Conservation (phyloP, 2,329 filamentous ascomycete species). For the Hirsutella thompsonii region DNA sequence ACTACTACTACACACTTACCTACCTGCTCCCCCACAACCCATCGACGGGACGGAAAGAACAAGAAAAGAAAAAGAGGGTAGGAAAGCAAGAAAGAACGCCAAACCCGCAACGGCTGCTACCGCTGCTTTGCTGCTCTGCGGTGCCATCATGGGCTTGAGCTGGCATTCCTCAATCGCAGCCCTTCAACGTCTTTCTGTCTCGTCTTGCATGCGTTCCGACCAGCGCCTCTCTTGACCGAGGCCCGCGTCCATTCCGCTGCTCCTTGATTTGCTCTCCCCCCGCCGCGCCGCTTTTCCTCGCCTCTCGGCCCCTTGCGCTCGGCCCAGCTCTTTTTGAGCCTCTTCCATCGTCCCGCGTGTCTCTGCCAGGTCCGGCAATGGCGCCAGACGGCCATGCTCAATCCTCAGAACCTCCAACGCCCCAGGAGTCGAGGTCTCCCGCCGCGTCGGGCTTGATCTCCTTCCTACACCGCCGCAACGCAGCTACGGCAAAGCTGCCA, state of each 20-base stretch:
- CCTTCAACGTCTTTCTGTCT: background rate
- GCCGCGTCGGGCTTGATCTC: constrained; percentile 31
- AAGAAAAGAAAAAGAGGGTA: too few relatives aligned
- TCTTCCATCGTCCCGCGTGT: background rate
- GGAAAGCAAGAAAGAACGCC: background rate
- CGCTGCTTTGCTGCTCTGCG: background rate
- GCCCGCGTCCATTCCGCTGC: background rate
- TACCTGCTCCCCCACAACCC: background rate
- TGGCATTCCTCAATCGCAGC: background rate
- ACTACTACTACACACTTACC: background rate
- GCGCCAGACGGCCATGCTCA: constrained; percentile 6
- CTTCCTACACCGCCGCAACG: constrained; percentile 36
- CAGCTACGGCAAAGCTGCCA: constrained; percentile 26
- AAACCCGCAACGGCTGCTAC: background rate
- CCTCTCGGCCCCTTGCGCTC: background rate
- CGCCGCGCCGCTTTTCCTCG: too few relatives aligned
- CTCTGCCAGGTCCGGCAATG: constrained; percentile 3
- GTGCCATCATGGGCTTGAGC: background rate
- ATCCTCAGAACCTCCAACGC: constrained; percentile 9
- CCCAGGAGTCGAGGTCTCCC: constrained; percentile 35
- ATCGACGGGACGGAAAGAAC: too few relatives aligned
- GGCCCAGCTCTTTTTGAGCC: background rate
- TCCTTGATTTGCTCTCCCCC: too few relatives aligned
- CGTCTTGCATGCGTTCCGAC: background rate
- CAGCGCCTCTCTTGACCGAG: background rate